Conservation (phyloP, 164 flowering plant species). For the Euptelea pleiosperma region DNA sequence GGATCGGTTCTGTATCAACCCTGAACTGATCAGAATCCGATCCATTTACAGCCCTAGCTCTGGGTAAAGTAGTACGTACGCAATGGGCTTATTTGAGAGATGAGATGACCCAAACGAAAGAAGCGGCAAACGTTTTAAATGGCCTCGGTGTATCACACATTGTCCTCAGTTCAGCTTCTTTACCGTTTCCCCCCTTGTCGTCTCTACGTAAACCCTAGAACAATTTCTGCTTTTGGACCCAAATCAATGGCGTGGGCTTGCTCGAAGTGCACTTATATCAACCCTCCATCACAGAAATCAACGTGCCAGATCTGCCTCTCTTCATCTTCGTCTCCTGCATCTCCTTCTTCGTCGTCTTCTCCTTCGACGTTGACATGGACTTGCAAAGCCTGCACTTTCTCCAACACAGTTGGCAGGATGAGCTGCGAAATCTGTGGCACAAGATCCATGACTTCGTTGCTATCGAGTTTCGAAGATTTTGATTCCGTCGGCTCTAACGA, state of each 20-base stretch:
- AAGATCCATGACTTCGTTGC: slow-evolving; percentile 33
- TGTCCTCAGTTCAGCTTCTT: too few species aligned
- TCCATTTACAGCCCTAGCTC: too few species aligned
- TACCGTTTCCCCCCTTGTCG: not conserved
- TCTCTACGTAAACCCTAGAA: slow-evolving; percentile 9
- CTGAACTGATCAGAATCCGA: too few species aligned
- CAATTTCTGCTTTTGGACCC: not conserved
- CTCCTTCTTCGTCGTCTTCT: slow-evolving; percentile 21
- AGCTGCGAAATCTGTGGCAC: slow-evolving; percentile 61
- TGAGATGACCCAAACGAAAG: too few species aligned
- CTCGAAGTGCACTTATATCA: slow-evolving; percentile 63
- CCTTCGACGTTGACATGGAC: slow-evolving; percentile 44
- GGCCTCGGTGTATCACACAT: too few species aligned
- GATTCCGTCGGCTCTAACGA: slow-evolving; percentile 19
- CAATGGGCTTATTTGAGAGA: too few species aligned
- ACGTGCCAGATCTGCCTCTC: slow-evolving; percentile 58
- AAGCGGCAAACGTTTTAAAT: too few species aligned
- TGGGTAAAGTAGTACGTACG: too few species aligned
- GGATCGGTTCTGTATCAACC: too few species aligned
- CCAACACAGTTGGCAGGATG: slow-evolving; percentile 37
- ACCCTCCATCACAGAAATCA: slow-evolving; percentile 46
- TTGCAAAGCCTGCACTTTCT: slow-evolving; percentile 75
- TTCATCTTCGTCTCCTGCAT: slow-evolving; percentile 25
- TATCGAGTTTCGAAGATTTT: slow-evolving; percentile 42
- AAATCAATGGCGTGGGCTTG: slow-evolving; percentile 54